These are phyloP conservation scores for Hylodesmum podocarpum DNA, from an alignment of 306 rosid species.

Conservation along the genomic window DNA sequence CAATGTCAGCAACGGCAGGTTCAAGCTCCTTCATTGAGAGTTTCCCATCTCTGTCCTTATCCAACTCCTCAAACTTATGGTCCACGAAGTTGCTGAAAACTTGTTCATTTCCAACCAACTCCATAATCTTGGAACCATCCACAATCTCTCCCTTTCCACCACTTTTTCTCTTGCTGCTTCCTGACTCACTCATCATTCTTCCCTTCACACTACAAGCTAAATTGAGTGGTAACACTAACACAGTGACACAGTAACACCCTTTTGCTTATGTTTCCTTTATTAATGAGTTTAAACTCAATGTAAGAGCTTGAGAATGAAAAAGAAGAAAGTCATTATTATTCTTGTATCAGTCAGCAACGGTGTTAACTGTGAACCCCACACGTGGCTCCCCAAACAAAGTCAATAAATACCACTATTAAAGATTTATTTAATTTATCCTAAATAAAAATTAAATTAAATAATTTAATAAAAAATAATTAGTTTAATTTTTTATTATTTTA, in stretches of 20 bases:
- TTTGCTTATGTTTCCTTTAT: background rate
- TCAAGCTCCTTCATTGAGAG: conserved; percentile 87
- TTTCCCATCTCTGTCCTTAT: conserved; percentile 78
- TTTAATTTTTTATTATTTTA: too few relatives aligned
- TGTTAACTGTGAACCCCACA: conserved; percentile 34
- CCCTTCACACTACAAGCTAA: background rate
- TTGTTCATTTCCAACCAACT: conserved; percentile 83
- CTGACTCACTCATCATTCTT: conserved; percentile 36
- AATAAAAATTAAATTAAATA: too few relatives aligned
- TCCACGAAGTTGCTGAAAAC: conserved; percentile 77
- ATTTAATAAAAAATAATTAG: too few relatives aligned
- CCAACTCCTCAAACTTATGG: conserved; percentile 79
- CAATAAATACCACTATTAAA: too few relatives aligned
- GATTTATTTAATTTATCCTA: too few relatives aligned
- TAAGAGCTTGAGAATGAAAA: background rate
- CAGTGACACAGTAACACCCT: background rate
- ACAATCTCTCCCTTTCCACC: conserved; percentile 59
- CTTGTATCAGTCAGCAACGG: conserved; percentile 5
- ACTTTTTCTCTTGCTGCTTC: conserved; percentile 31
- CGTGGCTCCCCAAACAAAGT: background rate
- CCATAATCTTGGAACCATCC: conserved; percentile 93
- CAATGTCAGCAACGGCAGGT: conserved; percentile 96
- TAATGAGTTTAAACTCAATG: background rate
- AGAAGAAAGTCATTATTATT: background rate
- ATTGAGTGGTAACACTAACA: background rate